phyloP scores from a whole-genome alignment of 2,329 filamentous ascomycete species.

The Fusarium sp. region DNA sequence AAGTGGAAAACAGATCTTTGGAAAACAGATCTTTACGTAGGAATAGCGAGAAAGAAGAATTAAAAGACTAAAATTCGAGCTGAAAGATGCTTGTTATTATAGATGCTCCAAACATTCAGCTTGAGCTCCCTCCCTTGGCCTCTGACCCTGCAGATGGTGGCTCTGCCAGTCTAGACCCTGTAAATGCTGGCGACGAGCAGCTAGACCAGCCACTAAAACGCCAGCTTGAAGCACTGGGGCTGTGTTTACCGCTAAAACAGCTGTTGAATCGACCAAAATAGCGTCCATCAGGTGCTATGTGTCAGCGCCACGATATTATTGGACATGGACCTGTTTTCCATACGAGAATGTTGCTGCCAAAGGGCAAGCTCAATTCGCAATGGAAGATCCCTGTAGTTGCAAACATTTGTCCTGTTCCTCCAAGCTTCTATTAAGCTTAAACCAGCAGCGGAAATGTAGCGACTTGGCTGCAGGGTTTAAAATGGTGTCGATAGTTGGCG shows the following conservation, averaged over 20 bases:
- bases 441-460: too few relatives aligned
- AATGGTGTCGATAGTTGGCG: not conserved
- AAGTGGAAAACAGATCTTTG: not conserved
- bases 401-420: not conserved
- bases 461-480: not conserved
- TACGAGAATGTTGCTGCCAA: not conserved
- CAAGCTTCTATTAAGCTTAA: conserved; percentile 5
- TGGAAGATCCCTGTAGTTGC: not conserved
- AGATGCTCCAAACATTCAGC: not conserved
- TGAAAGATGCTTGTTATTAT: conserved; percentile 23
- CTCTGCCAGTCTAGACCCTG: conserved; percentile 28
- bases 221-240: conserved; percentile 7
- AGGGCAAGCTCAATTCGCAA: not conserved
- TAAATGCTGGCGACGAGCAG: conserved; percentile 1
- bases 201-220: conserved; percentile 24
- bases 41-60: not conserved
- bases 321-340: not conserved
- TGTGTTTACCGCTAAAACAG: conserved; percentile 16
- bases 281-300: conserved; percentile 3
- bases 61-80: not conserved
- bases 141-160: conserved; percentile 14
- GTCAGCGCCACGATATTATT: not conserved
- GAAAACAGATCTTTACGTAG: not conserved
- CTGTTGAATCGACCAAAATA: conserved; percentile 19
- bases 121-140: conserved; percentile 26